Base-by-base conservation (phyloP, 768 basidiomycete species). In the Lactarius trivialis region DNA sequence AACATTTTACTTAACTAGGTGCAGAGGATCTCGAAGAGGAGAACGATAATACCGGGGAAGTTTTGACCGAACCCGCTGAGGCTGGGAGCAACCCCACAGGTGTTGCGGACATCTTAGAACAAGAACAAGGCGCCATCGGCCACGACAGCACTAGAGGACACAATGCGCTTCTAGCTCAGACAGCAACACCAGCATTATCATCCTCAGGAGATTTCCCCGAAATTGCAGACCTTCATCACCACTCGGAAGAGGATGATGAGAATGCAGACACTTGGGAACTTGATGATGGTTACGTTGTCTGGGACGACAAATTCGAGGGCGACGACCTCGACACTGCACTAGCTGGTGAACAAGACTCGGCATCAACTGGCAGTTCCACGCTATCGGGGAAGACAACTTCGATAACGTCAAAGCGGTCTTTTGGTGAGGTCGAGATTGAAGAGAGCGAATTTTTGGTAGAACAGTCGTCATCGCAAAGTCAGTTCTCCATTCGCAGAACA, bases 191-290 rank as follows among this genome's bases (percentile, higher is more conserved):
- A 15, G 51, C 21, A 12, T 48, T 39, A 37, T 45, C 43, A n/a
- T 37, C 45, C 33, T 21, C 17, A 14, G 52, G 21, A 45, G 57
- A 58, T 52, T n/a, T 49, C 17, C 49, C 41, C 34, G 61, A 54
- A 41, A 19, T 24, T 7, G 41, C 21, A 14, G 17, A 39, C n/a
- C 21, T 24, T 33, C 21, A 30, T 48, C 28, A 54, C n/a, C 57
- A n/a, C 19, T 30, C 57, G 3, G 57, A 54, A 19, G 58, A 56
- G 6, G 58, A 59, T 5, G 61, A 64, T 12, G 62, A 63, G 2
- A 59, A 63, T 21, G 45, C 58, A 39, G 63, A 64, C 26, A 52
- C 32, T 56, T 64, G 63, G 63, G 63, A 64, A 14, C 63, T 64
- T 41, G 63, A 64, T 55, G 63, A 64, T 9, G 54, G 58, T 54